These are phyloP conservation scores for Paracorniculantispora psalliotae DNA, from an alignment of 2,329 filamentous ascomycete genomes.

Conservation along the genomic window DNA sequence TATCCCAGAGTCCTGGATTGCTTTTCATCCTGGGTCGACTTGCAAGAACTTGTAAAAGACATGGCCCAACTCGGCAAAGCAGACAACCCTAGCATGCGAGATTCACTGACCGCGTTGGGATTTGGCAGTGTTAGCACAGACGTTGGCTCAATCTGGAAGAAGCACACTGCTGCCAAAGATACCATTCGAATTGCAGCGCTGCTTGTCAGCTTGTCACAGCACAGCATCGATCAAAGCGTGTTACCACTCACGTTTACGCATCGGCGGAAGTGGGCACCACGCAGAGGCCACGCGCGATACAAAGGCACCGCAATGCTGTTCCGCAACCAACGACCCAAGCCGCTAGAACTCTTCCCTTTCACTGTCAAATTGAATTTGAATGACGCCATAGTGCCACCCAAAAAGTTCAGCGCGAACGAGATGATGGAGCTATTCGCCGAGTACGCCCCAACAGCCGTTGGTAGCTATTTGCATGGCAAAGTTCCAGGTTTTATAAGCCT, in stretches of 20 bases:
- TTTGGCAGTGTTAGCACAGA: background rate
- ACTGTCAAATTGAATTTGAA: background rate
- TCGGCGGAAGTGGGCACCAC: background rate
- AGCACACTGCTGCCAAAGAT: conserved; percentile 6
- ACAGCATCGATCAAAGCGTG: background rate
- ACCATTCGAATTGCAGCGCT: background rate
- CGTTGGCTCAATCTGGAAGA: background rate
- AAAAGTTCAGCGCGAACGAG: background rate
- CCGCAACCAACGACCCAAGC: background rate
- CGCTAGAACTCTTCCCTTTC: background rate
- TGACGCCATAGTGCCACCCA: background rate
- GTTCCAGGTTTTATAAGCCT: background rate
- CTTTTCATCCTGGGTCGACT: conserved; percentile 1
- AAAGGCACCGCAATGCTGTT: conserved; percentile 1
- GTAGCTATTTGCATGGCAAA: background rate
- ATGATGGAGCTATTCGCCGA: background rate
- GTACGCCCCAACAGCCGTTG: background rate
- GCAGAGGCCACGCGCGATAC: background rate
- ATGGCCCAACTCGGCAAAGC: background rate
- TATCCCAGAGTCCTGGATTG: conserved; percentile 2
- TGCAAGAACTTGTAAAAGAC: conserved; percentile 6
- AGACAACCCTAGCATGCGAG: background rate
- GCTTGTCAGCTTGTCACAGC: background rate
- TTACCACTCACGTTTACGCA: background rate
- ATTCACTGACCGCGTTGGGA: conserved; percentile 1